A percentile compares a stretch with the other conserved stretches of the same genome.
phyloP scores from a whole-genome alignment of 1,284 basidiomycete genomes.

The Ganoderma meredithae region DNA sequence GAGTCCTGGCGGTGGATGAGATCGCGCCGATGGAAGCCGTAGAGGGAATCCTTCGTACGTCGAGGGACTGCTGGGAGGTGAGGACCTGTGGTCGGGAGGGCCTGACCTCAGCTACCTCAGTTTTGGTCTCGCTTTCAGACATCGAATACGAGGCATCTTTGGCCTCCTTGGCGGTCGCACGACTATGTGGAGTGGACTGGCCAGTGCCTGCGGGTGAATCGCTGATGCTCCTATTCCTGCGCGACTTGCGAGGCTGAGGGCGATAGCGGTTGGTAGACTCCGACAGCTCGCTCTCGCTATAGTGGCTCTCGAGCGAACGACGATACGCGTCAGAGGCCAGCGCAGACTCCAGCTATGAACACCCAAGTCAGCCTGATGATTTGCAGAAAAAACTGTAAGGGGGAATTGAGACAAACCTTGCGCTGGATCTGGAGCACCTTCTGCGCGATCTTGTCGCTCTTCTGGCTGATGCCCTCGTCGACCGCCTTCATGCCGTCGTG shows the following conservation, averaged over 20 bases:
- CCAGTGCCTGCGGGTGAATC: constrained; percentile 32
- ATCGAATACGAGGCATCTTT: constrained; percentile 19
- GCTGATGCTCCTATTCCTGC: constrained; percentile 31
- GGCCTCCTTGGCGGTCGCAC: constrained; percentile 9
- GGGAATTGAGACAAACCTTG: constrained; percentile 57
- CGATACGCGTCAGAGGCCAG: constrained; percentile 64
- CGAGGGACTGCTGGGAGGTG: constrained; percentile 28
- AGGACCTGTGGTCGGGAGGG: constrained; percentile 23
- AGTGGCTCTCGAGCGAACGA: constrained; percentile 45
- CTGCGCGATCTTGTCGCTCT: constrained; percentile 83
- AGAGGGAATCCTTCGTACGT: constrained; percentile 46
- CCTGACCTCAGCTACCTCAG: constrained; percentile 28
- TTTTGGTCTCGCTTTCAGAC: constrained; percentile 30
- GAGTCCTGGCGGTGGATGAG: constrained; percentile 44
- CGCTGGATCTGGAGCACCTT: constrained; percentile 85
- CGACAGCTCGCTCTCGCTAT: constrained; percentile 58
- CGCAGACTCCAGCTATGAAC: constrained; percentile 71
- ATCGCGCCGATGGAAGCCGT: constrained; percentile 39
- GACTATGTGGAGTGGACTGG: constrained; percentile 31
- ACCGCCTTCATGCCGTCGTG: constrained; percentile 84
- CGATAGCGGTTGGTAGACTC: constrained; percentile 35
- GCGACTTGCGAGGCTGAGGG: constrained; percentile 28
- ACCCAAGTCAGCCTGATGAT: constrained; percentile 6
- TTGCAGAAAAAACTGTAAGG: constrained; percentile 18
- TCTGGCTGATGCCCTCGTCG: constrained; percentile 82